These are phyloP conservation scores for Didymella exigua DNA, from an alignment of 2,329 filamentous ascomycete genomes.

Conservation along the genomic window DNA sequence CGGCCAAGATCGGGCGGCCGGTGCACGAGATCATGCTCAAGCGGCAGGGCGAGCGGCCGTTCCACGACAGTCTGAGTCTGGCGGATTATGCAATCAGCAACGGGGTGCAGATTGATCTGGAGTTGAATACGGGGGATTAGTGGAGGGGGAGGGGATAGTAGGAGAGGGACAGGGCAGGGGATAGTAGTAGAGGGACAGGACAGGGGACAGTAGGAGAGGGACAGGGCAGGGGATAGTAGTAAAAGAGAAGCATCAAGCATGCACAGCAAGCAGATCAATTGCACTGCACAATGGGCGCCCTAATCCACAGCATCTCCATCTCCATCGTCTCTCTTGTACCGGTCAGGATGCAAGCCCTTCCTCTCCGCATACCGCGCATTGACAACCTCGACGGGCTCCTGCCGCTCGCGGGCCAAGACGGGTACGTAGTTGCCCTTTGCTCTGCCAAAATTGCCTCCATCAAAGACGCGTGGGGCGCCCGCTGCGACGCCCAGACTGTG, in stretches of 20 bases:
- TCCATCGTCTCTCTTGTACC: conserved; percentile 6
- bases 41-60: conserved; percentile 88
- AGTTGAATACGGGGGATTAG: conserved; percentile 46
- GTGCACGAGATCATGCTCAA: conserved; percentile 91
- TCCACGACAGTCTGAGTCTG: conserved; percentile 86
- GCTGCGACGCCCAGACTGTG: conserved; percentile 27
- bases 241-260: no score
- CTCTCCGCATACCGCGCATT: conserved; percentile 64
- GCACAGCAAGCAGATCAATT: no score
- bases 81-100: conserved; percentile 95
- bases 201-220: no score
- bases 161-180: no score
- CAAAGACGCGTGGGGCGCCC: conserved; percentile 60
- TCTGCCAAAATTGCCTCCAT: conserved; percentile 61
- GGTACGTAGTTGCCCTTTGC: conserved; percentile 64
- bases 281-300: no score
- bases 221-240: no score
- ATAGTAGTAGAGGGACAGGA: no score
- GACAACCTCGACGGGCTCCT: conserved; percentile 65
- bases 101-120: conserved; percentile 69
- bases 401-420: conserved; percentile 60
- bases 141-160: background rate
- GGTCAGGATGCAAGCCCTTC: conserved; percentile 51
- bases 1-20: conserved; percentile 83
- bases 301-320: conserved; percentile 44